Evolutionary conservation across 2,329 filamentous ascomycete genomes (phyloP).

Genomic region (Fusarium concolor): DNA sequence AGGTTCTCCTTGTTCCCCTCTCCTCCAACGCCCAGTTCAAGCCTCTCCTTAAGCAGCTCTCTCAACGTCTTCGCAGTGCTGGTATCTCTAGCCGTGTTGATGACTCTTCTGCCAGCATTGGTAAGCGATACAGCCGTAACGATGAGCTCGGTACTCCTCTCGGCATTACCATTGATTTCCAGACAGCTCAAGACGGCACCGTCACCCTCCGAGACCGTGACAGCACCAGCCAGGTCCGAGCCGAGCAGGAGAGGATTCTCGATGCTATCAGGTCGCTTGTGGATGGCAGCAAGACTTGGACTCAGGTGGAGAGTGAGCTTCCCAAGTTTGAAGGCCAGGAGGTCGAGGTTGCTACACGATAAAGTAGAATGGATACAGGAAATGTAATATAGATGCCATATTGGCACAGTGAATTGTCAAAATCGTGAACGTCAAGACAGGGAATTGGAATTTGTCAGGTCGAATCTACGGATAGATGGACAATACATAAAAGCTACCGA

Average conservation of each 20-base stretch:
- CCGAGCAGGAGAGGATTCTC: slow-evolving; percentile 82
- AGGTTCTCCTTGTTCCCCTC: slow-evolving; percentile 91
- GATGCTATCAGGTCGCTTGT: slow-evolving; percentile 73
- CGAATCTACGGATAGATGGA: slow-evolving; percentile 17
- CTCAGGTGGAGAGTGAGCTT: slow-evolving; percentile 79
- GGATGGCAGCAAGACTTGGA: slow-evolving; percentile 66
- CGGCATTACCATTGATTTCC: slow-evolving; percentile 95
- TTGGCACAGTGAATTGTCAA: slow-evolving; percentile 7
- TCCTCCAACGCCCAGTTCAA: slow-evolving; percentile 84
- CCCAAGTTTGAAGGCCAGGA: slow-evolving; percentile 88
- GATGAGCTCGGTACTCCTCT: slow-evolving; percentile 96
- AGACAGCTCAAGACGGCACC: slow-evolving; percentile 87
- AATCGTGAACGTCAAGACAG: slow-evolving; percentile 12
- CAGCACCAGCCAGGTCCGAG: slow-evolving; percentile 89
- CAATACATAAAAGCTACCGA: slow-evolving; percentile 30
- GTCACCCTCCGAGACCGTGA: slow-evolving; percentile 92
- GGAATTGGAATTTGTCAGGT: slow-evolving; percentile 26
- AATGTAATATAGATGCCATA: slow-evolving; percentile 40
- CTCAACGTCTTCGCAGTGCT: slow-evolving; percentile 78
- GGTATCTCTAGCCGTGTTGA: slow-evolving; percentile 89
- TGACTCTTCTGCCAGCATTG: slow-evolving; percentile 90
- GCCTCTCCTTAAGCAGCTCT: slow-evolving; percentile 79
- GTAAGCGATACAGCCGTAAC: slow-evolving; percentile 93
- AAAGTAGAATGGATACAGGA: slow-evolving; percentile 34
- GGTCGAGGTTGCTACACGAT: slow-evolving; percentile 57